These are phyloP conservation scores for Ascochyta lentis DNA, from an alignment of 2,329 filamentous ascomycete species.

Conservation along the genomic window DNA sequence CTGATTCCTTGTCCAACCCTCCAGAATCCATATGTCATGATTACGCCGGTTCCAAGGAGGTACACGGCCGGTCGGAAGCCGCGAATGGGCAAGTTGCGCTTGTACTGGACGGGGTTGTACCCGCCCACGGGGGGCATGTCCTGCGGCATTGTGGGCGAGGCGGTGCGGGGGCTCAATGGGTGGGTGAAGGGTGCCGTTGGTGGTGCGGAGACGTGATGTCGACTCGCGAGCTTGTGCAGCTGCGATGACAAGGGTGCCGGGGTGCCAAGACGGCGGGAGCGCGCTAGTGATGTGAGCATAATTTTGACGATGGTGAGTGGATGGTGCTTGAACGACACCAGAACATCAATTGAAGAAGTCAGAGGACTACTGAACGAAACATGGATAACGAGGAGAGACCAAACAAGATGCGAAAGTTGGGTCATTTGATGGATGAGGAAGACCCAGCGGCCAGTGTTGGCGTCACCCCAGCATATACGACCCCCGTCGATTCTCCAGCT, in stretches of 20 bases:
- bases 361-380: constrained; percentile 15
- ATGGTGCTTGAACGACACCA: constrained; percentile 1
- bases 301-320: constrained; percentile 39
- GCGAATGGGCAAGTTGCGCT: constrained; percentile 90
- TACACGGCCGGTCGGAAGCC: constrained; percentile 86
- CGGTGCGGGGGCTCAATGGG: constrained; percentile 38
- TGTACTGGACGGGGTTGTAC: constrained; percentile 97
- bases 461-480: constrained; percentile 16
- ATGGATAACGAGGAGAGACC: constrained; percentile 65
- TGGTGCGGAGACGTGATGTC: constrained; percentile 39
- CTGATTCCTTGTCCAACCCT: constrained; percentile 80
- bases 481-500: constrained; percentile 16
- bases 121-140: constrained; percentile 96
- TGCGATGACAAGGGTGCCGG: constrained; percentile 27
- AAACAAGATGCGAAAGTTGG: constrained; percentile 62
- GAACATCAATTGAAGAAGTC: constrained; percentile 11
- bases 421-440: constrained; percentile 37
- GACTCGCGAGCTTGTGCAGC: constrained; percentile 24
- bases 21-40: constrained; percentile 93
- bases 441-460: constrained; percentile 17
- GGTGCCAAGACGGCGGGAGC: constrained; percentile 26
- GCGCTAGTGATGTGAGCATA: constrained; percentile 36
- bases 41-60: constrained; percentile 74
- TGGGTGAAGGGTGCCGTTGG: constrained; percentile 26
- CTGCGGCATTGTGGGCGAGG: constrained; percentile 77